Base-by-base conservation (phyloP, 441 rosid genomes). In the Gossypium trilobum region DNA sequence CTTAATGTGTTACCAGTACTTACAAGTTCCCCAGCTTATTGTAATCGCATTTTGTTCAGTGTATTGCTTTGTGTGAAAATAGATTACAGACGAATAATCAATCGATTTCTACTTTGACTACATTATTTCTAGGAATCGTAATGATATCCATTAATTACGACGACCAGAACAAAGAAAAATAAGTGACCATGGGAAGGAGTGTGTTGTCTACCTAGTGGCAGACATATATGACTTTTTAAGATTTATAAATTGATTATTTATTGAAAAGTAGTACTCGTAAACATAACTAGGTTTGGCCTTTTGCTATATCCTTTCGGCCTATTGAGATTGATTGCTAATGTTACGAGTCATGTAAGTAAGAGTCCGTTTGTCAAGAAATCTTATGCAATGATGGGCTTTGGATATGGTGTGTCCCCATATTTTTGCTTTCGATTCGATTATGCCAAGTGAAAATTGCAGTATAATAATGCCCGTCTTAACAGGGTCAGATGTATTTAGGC, bases 201-300 rank as follows among this genome's bases (percentile, higher is more conserved):
- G 39, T 17, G 25, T 33, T 71, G 79, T 71, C 68, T 46, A 51
- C 72, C 61, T 46, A 0, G 27, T 64, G 75, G 75, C 33, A 6
- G 68, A 57, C 75, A 69, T 54, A 31, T 31, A 56, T 13, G 17
- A 42, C 36, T 13, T 59, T 75, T 59, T 75, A 4, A 1, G 42
- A 46, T 25, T 46, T 44, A 7, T 0, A 65, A 65, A 20, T 9
- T n/a, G 9, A 31, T 31, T 31, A 31, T 31, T 4, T 20, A 33
- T 31, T 52, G 56, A 17, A 29, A 42, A 64, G 20, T 29, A 22
- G 11, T 6, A 16, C 2, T 52, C 7, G 23, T 19, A 2, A 11
- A 22, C 20, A 16, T 11, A 64, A 42, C 6, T 44, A 65, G 51
- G 29, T 14, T 1, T 39, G 11, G 51, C n/a, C 3, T 10, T 39